phyloP scores from a whole-genome alignment of 75 land plant species.

The Adiantum capillusveneris region DNA sequence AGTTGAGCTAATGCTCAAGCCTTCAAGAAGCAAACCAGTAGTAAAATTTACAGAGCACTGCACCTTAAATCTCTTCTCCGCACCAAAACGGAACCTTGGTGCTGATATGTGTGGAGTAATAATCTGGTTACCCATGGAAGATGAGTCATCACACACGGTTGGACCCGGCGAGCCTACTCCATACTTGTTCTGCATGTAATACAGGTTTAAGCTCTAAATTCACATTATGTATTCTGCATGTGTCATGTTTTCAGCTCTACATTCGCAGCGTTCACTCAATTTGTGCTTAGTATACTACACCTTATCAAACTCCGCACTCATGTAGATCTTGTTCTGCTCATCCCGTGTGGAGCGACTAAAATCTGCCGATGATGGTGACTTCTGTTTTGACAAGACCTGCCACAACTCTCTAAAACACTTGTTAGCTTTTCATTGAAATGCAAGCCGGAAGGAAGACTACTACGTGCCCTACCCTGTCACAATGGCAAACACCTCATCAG shows the following conservation, averaged over 20 bases:
- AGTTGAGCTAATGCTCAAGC: background rate
- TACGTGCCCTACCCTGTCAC: too few species aligned
- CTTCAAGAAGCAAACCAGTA: background rate
- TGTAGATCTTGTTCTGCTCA: slow-evolving; percentile 9
- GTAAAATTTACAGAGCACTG: background rate
- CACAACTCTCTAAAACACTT: too few species aligned
- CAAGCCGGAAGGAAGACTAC: too few species aligned
- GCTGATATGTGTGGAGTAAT: slow-evolving; percentile 10
- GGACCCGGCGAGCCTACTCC: slow-evolving; percentile 22
- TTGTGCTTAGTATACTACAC: background rate
- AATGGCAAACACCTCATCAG: too few species aligned
- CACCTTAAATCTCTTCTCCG: slow-evolving; percentile 13
- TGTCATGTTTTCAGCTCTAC: too few species aligned
- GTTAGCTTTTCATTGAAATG: too few species aligned
- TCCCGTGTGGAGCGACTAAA: slow-evolving; percentile 15
- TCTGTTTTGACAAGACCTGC: slow-evolving; percentile 14
- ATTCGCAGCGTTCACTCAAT: too few species aligned
- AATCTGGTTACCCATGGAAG: slow-evolving; percentile 13
- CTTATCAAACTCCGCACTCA: slow-evolving; percentile 20
- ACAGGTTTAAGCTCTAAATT: too few species aligned
- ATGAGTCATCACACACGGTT: slow-evolving; percentile 4
- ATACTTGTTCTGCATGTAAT: slow-evolving; percentile 4
- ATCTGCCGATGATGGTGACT: slow-evolving; percentile 9
- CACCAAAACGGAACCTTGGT: slow-evolving; percentile 15
- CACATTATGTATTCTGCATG: too few species aligned